phyloP scores from a whole-genome alignment of 352 stramenopile genomes.

The Phytophthora pini region DNA sequence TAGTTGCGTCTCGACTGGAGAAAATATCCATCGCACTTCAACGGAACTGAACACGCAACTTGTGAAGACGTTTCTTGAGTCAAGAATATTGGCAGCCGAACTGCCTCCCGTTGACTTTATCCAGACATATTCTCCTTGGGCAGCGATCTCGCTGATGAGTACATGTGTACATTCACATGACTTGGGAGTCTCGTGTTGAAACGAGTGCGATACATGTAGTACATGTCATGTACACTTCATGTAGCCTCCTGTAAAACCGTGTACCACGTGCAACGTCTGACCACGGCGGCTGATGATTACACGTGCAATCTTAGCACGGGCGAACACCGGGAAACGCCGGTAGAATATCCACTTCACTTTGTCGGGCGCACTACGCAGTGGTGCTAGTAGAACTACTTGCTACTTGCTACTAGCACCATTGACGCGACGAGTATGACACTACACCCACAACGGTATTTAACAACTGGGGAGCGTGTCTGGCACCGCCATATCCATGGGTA shows the following conservation, averaged over 20 bases:
- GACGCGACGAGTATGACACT: slow-evolving; percentile 4
- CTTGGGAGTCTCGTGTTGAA: background rate
- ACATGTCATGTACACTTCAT: background rate
- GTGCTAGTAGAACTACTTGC: background rate
- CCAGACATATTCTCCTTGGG: no score
- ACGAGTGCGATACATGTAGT: background rate
- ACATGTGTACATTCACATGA: no score
- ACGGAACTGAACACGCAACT: background rate
- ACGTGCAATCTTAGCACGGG: background rate
- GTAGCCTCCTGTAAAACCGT: background rate
- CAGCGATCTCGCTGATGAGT: no score
- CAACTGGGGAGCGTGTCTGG: background rate
- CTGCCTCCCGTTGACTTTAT: no score
- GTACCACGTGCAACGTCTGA: background rate
- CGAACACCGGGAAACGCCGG: background rate
- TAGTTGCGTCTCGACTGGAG: background rate
- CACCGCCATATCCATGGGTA: no score
- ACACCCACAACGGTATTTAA: slow-evolving; percentile 1
- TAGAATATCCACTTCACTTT: slow-evolving; percentile 21
- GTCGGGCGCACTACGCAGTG: background rate
- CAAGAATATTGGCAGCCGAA: no score
- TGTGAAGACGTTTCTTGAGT: no score
- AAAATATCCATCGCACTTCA: slow-evolving; percentile 1
- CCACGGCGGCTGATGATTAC: slow-evolving; percentile 4
- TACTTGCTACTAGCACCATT: background rate